A percentile compares a stretch with the other conserved stretches of the same genome.
Conservation (phyloP, 2,329 filamentous ascomycete genomes). For the Stachybotrys chlorohalonatus region DNA sequence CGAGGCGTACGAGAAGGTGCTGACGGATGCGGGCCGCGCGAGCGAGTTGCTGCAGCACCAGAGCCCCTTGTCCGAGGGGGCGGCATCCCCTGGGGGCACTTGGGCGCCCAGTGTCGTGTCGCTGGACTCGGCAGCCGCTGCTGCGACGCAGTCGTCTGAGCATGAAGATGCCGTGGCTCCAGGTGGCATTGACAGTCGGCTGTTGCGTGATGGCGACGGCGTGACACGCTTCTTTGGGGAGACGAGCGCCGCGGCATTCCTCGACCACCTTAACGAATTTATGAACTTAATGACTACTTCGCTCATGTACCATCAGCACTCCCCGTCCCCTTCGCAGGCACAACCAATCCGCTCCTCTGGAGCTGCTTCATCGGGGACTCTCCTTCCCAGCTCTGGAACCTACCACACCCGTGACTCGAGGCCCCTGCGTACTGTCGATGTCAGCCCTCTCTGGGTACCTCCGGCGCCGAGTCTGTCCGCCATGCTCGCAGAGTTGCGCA, state of each 20-base stretch:
- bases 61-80: conserved; percentile 7
- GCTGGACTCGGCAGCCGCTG: background rate
- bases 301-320: conserved; percentile 5
- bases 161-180: conserved; percentile 13
- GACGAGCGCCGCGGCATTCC: conserved; percentile 40
- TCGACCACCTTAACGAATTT: conserved; percentile 39
- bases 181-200: conserved; percentile 24
- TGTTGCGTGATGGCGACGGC: conserved; percentile 34
- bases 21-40: conserved; percentile 17
- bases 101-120: background rate
- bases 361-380: conserved; percentile 8
- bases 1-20: conserved; percentile 28
- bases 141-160: conserved; percentile 4
- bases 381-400: conserved; percentile 31
- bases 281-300: conserved; percentile 30
- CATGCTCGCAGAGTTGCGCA: conserved; percentile 30
- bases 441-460: conserved; percentile 31
- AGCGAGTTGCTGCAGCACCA: conserved; percentile 18
- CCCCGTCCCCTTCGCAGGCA: background rate
- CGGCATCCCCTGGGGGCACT: background rate
- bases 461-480: conserved; percentile 22
- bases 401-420: conserved; percentile 39
- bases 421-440: conserved; percentile 25
- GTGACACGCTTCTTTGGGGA: conserved; percentile 37
- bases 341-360: background rate